Percentiles rank a stretch among this genome's conserved stretches.
phyloP scores from a whole-genome alignment of 306 rosid genomes.

The Castanea sativa region DNA sequence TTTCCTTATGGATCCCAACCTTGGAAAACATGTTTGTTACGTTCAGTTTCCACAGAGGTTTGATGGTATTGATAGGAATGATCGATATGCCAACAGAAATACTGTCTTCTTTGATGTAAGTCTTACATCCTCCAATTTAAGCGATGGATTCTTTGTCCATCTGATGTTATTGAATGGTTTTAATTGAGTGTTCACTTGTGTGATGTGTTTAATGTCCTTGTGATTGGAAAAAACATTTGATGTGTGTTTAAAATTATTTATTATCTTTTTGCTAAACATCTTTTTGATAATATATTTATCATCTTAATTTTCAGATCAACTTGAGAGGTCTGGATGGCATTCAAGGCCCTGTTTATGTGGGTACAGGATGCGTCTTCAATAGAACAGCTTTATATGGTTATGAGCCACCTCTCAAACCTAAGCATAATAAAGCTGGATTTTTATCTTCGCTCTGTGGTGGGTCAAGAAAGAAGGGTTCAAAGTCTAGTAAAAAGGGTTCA shows the following conservation, averaged over 20 bases:
- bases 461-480: constrained; percentile 63
- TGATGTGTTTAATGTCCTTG: not conserved
- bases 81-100: constrained; percentile 94
- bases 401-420: constrained; percentile 85
- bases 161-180: constrained; percentile 9
- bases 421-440: constrained; percentile 70
- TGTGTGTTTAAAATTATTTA: not conserved
- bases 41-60: constrained; percentile 99
- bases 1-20: constrained; percentile 97
- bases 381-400: constrained; percentile 92
- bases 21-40: constrained; percentile 86
- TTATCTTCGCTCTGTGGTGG: constrained; percentile 75
- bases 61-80: constrained; percentile 91
- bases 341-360: constrained; percentile 99
- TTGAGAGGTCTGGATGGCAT: constrained; percentile 96
- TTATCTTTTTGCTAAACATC: not conserved
- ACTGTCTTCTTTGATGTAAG: constrained; percentile 98
- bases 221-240: not conserved
- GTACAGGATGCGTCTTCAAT: constrained; percentile 96
- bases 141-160: not conserved
- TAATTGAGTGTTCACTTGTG: not conserved
- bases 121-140: not conserved
- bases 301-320: constrained; percentile 64
- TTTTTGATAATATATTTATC: constrained; percentile 3
- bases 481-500: constrained; percentile 70